Conservation (phyloP, 192 early-diverging fungal species). For the Cladochytrium replicatum region DNA sequence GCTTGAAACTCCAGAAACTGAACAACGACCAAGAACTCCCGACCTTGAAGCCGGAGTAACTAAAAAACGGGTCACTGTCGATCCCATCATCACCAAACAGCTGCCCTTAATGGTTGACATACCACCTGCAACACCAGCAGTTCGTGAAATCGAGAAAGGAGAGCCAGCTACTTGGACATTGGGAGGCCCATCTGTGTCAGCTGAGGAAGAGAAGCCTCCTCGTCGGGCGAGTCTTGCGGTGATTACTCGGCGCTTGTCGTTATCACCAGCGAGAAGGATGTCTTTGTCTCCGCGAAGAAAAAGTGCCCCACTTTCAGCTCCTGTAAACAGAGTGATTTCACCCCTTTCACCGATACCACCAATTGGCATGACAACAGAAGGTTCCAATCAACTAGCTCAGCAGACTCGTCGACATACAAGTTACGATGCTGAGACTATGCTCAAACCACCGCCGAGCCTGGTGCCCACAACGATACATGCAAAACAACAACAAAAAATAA, state of each 20-base stretch:
- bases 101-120: slow-evolving; percentile 1
- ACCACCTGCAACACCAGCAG: slow-evolving; percentile 30
- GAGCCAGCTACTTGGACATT: slow-evolving; percentile 28
- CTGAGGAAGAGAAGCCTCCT: slow-evolving; percentile 23
- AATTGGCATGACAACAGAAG: background rate
- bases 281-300: too few relatives aligned
- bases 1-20: background rate
- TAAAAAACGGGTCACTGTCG: background rate
- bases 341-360: background rate
- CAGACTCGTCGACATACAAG: slow-evolving; percentile 1
- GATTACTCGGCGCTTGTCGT: too few relatives aligned
- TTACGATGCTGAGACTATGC: too few relatives aligned
- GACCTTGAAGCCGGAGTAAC: background rate
- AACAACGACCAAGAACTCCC: background rate
- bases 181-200: slow-evolving; percentile 18
- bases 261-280: too few relatives aligned
- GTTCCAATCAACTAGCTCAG: slow-evolving; percentile 8
- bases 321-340: background rate
- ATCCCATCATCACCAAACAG: background rate
- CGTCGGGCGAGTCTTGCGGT: too few relatives aligned
- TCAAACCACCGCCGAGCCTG: too few relatives aligned
- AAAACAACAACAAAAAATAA: too few relatives aligned
- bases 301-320: too few relatives aligned
- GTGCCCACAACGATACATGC: too few relatives aligned
- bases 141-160: slow-evolving; percentile 29